phyloP scores from a whole-genome alignment of 805 yeast species.

The Saccharomycopsis schoenii region DNA sequence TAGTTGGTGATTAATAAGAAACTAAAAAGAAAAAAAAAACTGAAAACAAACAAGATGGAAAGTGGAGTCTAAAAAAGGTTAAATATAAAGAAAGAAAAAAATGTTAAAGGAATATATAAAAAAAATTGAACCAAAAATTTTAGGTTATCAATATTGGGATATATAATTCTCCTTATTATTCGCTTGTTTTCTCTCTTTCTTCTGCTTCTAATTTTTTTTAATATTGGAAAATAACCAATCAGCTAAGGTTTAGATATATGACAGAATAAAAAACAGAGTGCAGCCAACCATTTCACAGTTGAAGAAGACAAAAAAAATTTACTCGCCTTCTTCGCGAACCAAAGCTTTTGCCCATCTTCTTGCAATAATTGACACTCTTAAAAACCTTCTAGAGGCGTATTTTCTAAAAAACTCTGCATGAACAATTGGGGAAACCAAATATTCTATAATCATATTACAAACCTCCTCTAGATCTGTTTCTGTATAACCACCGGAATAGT shows the following conservation, averaged over 20 bases:
- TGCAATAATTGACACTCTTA: conserved; percentile 75
- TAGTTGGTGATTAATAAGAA: too few species aligned
- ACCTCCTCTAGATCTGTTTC: conserved; percentile 65
- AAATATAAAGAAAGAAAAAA: too few species aligned
- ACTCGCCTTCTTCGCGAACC: conserved; percentile 28
- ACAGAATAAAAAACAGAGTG: background rate
- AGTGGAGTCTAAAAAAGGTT: too few species aligned
- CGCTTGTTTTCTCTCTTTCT: background rate
- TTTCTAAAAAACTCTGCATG: conserved; percentile 92
- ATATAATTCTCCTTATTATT: too few species aligned
- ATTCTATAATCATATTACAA: conserved; percentile 65
- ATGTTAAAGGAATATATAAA: too few species aligned
- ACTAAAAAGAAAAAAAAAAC: too few species aligned
- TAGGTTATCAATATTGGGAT: too few species aligned
- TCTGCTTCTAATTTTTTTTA: background rate
- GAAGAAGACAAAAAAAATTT: background rate
- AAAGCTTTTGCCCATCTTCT: conserved; percentile 73
- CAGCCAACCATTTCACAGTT: background rate
- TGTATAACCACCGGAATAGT: conserved; percentile 84
- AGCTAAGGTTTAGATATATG: background rate
- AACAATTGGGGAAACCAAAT: conserved; percentile 66
- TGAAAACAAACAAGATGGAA: too few species aligned
- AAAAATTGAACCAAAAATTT: too few species aligned
- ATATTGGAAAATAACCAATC: background rate
- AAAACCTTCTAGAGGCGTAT: conserved; percentile 78